phyloP scores from a whole-genome alignment of 805 yeast species.

The Saturnispora quitensis region DNA sequence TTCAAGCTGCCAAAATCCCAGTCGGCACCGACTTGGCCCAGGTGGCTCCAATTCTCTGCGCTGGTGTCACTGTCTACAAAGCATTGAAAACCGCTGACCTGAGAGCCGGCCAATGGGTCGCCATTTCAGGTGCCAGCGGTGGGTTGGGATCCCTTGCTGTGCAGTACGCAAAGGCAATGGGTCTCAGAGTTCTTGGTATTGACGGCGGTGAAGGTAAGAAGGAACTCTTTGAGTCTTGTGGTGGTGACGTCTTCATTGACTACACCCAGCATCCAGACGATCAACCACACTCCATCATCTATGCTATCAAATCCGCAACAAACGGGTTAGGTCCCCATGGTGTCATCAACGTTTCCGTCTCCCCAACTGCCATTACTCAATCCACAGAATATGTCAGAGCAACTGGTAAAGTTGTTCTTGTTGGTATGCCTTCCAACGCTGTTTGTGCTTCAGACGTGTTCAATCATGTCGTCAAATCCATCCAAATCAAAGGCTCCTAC shows the following conservation, averaged over 20 bases:
- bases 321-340: slow-evolving; percentile 43
- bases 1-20: slow-evolving; percentile 42
- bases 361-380: slow-evolving; percentile 39
- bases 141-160: slow-evolving; percentile 44
- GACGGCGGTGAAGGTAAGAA: slow-evolving; percentile 42
- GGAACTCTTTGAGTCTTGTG: slow-evolving; percentile 31
- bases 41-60: slow-evolving; percentile 43
- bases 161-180: slow-evolving; percentile 43
- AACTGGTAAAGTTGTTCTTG: slow-evolving; percentile 51
- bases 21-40: slow-evolving; percentile 38
- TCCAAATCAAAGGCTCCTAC: slow-evolving; percentile 47
- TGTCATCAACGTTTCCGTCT: slow-evolving; percentile 44
- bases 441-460: slow-evolving; percentile 43
- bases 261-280: slow-evolving; percentile 27
- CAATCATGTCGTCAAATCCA: slow-evolving; percentile 45
- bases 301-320: slow-evolving; percentile 33
- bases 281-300: slow-evolving; percentile 30
- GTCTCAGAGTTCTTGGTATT: slow-evolving; percentile 38
- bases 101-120: slow-evolving; percentile 43
- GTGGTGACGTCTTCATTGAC: slow-evolving; percentile 41
- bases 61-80: slow-evolving; percentile 47
- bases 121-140: slow-evolving; percentile 44
- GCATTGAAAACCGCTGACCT: slow-evolving; percentile 42
- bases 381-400: slow-evolving; percentile 35
- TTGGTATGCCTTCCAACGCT: slow-evolving; percentile 58